Evolutionary conservation across 352 stramenopile species (phyloP).

Genomic region (Phytophthora megakarya): DNA sequence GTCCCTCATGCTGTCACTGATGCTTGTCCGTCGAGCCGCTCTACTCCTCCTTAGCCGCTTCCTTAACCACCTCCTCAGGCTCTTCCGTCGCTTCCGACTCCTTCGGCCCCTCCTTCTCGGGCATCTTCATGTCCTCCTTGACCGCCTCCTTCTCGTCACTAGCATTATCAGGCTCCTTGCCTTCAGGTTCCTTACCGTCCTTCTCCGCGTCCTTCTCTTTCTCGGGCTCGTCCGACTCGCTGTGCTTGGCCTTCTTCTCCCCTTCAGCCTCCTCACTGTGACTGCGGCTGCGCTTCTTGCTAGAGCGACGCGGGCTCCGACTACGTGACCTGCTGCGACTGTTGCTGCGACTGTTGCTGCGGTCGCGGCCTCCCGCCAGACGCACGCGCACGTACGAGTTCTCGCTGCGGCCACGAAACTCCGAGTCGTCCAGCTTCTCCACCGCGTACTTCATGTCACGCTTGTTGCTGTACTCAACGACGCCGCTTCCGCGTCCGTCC

Average conservation of each 20-base stretch:
- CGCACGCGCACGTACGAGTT: constrained; percentile 60
- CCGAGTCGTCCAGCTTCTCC: constrained; percentile 65
- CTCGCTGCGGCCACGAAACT: constrained; percentile 60
- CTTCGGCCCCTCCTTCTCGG: constrained; percentile 19
- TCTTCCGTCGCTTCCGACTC: too few relatives aligned
- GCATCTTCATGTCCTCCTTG: constrained; percentile 30
- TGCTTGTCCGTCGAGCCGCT: constrained; percentile 12
- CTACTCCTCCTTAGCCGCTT: constrained; percentile 24
- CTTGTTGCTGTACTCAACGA: constrained; percentile 73
- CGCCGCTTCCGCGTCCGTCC: constrained; percentile 63
- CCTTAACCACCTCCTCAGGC: constrained; percentile 15
- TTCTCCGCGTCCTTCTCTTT: constrained; percentile 26
- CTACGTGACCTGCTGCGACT: constrained; percentile 50
- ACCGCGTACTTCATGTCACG: constrained; percentile 76
- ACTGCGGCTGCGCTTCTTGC: constrained; percentile 45
- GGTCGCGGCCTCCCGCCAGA: constrained; percentile 16
- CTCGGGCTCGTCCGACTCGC: constrained; percentile 33
- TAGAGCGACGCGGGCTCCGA: constrained; percentile 39
- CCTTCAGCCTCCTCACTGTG: constrained; percentile 36
- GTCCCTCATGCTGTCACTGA: background rate
- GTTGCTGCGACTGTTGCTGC: constrained; percentile 44
- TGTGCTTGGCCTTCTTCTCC: constrained; percentile 44
- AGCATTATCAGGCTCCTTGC: constrained; percentile 13
- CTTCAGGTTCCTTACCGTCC: constrained; percentile 19
- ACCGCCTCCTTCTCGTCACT: constrained; percentile 19